Evolutionary conservation across 768 basidiomycete species (phyloP), one percentile per base, ranked within the genome.

Genomic region (Clitopilus passeckerianus): DNA sequence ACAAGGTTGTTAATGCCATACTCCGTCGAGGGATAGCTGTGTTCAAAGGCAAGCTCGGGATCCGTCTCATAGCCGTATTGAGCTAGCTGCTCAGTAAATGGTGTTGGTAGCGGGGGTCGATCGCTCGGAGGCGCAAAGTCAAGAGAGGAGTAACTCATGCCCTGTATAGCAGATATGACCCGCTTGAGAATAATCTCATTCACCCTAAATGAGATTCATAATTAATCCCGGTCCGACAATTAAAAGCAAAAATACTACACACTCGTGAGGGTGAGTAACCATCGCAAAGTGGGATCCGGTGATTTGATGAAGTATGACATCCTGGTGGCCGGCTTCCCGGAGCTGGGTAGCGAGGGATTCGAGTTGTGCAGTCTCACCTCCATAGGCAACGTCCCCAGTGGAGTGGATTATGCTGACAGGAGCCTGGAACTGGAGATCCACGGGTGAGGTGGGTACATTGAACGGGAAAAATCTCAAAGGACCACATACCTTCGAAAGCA

Each of bases 341-440:
- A 65, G 35, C 16, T 54, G 27, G 5, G n/a, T 54, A 23, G 54
- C 37, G 16, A 65, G 59, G 10, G 57, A 54, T 33, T 60, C 54
- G 5, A 55, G 58, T 53, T 44, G 8, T 63, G 53, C 27, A 14
- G 55, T n/a, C 6, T 53, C 16, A 22, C n/a, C 18, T 50, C 46
- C 46, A 33, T 65, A 65, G 22, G 57, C 60, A 12, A 65, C 50
- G 34, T 65, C 63, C n/a, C 63, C 64, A 22, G 58, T 33, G 37
- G 60, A 65, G 44, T 65, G 60, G 18, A 65, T 65, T n/a, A 65
- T 56, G 46, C 56, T 46, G 41, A 63, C 57, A 41, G 64, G 60
- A 15, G 55, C 57, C 33, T 33, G 20, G 16, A 65, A 60, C 64
- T 65, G 37, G 5, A 16, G n/a, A 23, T 30, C 4, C 27, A 30